Percentiles rank a stretch among this genome's conserved stretches.
These are phyloP conservation scores for Crithidia brevicula DNA, from an alignment of 208 protist species.

Conservation along the genomic window DNA sequence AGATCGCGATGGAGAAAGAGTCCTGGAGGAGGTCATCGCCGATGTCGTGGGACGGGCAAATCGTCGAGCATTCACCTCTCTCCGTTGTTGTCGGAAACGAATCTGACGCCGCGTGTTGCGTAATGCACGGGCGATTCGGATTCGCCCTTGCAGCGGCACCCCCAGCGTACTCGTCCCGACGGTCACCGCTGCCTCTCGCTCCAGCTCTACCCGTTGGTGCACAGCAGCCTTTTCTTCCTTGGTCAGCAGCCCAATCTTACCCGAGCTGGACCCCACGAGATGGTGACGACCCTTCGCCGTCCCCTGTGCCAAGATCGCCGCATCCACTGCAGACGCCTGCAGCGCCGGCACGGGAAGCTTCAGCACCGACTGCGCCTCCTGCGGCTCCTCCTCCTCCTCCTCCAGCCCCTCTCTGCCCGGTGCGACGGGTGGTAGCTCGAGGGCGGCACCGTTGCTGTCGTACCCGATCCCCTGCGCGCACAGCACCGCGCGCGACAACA, in stretches of 20 bases:
- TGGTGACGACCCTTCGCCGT: conserved; percentile 16
- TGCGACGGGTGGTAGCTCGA: conserved; percentile 23
- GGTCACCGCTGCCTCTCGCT: conserved; percentile 31
- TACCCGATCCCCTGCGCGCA: conserved; percentile 68
- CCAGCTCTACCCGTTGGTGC: conserved; percentile 37
- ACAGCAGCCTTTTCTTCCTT: conserved; percentile 32
- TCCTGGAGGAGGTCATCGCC: background rate
- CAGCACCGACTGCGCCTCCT: conserved; percentile 28
- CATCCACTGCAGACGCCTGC: conserved; percentile 33
- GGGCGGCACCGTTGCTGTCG: conserved; percentile 24
- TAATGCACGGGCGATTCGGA: conserved; percentile 44
- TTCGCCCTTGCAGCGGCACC: conserved; percentile 12
- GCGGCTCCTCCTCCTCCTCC: background rate
- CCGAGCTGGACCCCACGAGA: conserved; percentile 28
- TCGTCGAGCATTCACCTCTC: conserved; percentile 12
- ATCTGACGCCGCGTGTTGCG: conserved; percentile 29
- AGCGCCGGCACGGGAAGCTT: conserved; percentile 36
- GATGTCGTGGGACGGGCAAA: background rate
- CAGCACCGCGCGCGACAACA: conserved; percentile 63
- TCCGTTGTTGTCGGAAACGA: conserved; percentile 1
- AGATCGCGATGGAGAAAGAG: no score
- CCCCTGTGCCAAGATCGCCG: conserved; percentile 18
- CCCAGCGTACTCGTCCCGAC: conserved; percentile 23
- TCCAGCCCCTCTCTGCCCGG: background rate
- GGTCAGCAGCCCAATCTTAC: conserved; percentile 26